Percentiles rank a stretch among this genome's conserved stretches.
Evolutionary conservation across 1,284 basidiomycete genomes (phyloP).

Genomic region (Fomitopsis palustris): DNA sequence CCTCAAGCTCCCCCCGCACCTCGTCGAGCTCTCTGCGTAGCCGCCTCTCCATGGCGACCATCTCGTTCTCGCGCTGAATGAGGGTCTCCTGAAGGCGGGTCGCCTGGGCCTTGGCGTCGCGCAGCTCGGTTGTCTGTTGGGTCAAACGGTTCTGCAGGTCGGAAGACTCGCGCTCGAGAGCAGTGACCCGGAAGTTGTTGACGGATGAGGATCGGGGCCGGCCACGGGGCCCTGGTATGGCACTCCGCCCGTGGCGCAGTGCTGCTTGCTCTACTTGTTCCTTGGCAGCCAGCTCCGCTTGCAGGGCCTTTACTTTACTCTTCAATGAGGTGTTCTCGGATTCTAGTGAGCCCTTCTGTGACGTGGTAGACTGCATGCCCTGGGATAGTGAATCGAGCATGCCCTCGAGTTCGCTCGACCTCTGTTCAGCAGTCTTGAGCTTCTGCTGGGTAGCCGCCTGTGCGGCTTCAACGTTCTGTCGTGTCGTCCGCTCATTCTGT

Average conservation of each 20-base stretch:
- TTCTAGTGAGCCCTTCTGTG: conserved; percentile 43
- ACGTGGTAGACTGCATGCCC: conserved; percentile 45
- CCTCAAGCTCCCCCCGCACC: conserved; percentile 1
- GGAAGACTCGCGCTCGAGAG: conserved; percentile 52
- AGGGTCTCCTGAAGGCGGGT: conserved; percentile 44
- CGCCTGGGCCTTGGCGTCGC: conserved; percentile 41
- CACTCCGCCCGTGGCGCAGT: conserved; percentile 29
- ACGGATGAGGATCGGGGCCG: conserved; percentile 47
- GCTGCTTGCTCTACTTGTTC: conserved; percentile 20
- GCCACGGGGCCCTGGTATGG: conserved; percentile 23
- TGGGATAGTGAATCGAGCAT: conserved; percentile 55
- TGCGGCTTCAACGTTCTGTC: conserved; percentile 52
- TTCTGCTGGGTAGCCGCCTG: conserved; percentile 46
- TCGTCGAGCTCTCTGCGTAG: conserved; percentile 39
- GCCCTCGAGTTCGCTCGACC: conserved; percentile 51
- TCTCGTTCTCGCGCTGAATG: conserved; percentile 56
- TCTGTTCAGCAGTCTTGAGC: conserved; percentile 46
- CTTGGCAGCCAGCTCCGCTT: conserved; percentile 17
- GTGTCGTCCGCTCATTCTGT: conserved; percentile 48
- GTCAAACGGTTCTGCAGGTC: conserved; percentile 40
- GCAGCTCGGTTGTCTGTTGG: conserved; percentile 42
- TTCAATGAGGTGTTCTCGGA: conserved; percentile 54
- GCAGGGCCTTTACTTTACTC: conserved; percentile 22
- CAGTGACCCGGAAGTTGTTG: conserved; percentile 43
- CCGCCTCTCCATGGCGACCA: conserved; percentile 47